Conservation (phyloP, 2,329 filamentous ascomycete species). For the Cladobotryum mycophilum region DNA sequence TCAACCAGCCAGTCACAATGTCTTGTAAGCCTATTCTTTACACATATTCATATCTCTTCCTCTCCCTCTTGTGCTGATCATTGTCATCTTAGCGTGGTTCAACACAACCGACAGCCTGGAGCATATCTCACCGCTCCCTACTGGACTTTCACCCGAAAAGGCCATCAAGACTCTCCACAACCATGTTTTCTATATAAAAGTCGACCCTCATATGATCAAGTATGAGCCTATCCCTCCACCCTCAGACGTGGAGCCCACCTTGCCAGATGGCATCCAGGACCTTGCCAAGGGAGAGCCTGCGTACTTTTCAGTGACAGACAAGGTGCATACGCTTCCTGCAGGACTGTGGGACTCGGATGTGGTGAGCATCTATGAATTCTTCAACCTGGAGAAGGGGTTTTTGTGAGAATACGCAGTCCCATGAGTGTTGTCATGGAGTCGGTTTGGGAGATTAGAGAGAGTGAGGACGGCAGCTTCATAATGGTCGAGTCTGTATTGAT, state of each 20-base stretch:
- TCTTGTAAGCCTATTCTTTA: no score
- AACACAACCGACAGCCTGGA: constrained; percentile 35
- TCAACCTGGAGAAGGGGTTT: constrained; percentile 43
- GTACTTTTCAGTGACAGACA: constrained; percentile 43
- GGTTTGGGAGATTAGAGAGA: constrained; percentile 37
- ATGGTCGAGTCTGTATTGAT: constrained; percentile 46
- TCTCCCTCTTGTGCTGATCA: neutral
- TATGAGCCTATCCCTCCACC: constrained; percentile 31
- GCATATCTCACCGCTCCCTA: constrained; percentile 39
- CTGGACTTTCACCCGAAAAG: constrained; percentile 26
- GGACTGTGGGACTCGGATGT: constrained; percentile 51
- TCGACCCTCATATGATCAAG: constrained; percentile 45
- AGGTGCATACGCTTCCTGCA: constrained; percentile 46
- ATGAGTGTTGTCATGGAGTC: constrained; percentile 49
- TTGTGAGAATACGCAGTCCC: constrained; percentile 46
- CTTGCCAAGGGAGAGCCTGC: constrained; percentile 23
- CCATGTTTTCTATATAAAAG: constrained; percentile 45
- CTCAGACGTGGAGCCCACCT: constrained; percentile 21
- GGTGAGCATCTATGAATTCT: constrained; percentile 49
- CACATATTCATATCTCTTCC: no score
- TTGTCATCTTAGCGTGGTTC: constrained; percentile 31
- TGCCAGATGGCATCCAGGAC: constrained; percentile 23
- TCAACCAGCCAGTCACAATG: no score
- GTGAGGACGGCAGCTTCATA: constrained; percentile 28
- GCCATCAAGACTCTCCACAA: constrained; percentile 44